Conservation (phyloP, 257 asterid genomes). For the Solanum pennellii region DNA sequence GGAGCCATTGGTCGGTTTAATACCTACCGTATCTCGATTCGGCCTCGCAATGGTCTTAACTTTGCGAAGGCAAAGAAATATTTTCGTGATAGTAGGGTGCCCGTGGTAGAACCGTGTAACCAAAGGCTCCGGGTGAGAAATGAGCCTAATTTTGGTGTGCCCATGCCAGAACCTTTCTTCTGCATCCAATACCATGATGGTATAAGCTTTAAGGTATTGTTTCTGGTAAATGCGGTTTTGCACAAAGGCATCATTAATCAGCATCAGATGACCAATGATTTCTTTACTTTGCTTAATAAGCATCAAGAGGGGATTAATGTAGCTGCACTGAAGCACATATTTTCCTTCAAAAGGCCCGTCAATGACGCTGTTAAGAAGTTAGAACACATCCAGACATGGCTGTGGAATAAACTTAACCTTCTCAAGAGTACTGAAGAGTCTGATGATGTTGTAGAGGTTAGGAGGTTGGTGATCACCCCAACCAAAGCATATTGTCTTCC, state of each 20-base stretch:
- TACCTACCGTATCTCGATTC: constrained; percentile 45
- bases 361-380: constrained; percentile 47
- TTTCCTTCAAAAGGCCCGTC: constrained; percentile 44
- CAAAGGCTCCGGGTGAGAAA: constrained; percentile 16
- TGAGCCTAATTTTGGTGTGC: constrained; percentile 58
- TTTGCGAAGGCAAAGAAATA: constrained; percentile 36
- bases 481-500: constrained; percentile 78
- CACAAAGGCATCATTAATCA: constrained; percentile 79
- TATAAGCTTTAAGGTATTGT: constrained; percentile 47
- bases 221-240: constrained; percentile 66
- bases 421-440: constrained; percentile 36
- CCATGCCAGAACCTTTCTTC: constrained; percentile 44
- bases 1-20: constrained; percentile 87
- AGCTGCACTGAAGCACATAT: constrained; percentile 56
- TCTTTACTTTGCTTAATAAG: constrained; percentile 45
- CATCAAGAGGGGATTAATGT: constrained; percentile 44
- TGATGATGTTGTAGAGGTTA: constrained; percentile 62
- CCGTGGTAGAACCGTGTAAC: not conserved
- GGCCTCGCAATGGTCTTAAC: constrained; percentile 35
- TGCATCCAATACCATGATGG: constrained; percentile 44
- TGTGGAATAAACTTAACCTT: constrained; percentile 53
- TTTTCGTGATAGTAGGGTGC: constrained; percentile 37
- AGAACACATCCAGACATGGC: constrained; percentile 37
- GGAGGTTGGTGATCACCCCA: constrained; percentile 74
- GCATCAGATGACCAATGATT: constrained; percentile 55